Percentiles rank a stretch among this genome's conserved stretches.
These are phyloP conservation scores for Volvox carteri DNA, from an alignment of 163 green algal genomes.

Conservation along the genomic window DNA sequence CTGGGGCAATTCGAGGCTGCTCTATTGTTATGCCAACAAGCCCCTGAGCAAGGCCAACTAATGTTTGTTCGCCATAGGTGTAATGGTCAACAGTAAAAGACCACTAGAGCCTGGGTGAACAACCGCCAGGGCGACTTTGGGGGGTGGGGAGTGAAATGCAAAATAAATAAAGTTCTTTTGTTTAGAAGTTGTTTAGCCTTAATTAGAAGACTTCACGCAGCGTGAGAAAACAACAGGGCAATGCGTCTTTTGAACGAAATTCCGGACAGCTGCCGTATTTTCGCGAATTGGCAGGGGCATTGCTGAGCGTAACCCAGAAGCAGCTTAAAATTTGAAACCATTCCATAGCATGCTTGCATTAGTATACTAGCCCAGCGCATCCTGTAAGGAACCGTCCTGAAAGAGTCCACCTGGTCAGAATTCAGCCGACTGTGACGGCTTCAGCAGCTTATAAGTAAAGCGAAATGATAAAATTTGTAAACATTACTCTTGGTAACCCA, in stretches of 20 bases:
- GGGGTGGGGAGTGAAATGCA: no score
- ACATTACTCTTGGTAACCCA: no score
- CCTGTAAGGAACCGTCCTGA: no score
- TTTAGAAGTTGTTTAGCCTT: background rate
- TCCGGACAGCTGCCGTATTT: background rate
- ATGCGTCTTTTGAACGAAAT: background rate
- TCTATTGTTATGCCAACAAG: background rate
- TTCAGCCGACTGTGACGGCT: no score
- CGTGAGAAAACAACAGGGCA: background rate
- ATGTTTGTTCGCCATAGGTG: conserved; percentile 3
- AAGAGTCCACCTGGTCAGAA: no score
- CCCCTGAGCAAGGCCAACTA: background rate
- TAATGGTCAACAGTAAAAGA: background rate
- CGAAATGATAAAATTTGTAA: no score
- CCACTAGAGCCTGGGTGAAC: background rate
- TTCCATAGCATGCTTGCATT: no score
- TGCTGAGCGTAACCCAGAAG: no score
- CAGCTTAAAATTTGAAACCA: no score
- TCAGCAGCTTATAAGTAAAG: no score
- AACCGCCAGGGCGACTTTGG: background rate
- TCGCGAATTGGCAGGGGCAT: no score
- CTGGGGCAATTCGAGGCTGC: conserved; percentile 13
- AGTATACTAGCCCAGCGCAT: no score
- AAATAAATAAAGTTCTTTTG: background rate
- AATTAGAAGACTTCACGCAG: background rate